phyloP scores from a whole-genome alignment of 2,329 filamentous ascomycete species.

The Fusarium guadeloupense region DNA sequence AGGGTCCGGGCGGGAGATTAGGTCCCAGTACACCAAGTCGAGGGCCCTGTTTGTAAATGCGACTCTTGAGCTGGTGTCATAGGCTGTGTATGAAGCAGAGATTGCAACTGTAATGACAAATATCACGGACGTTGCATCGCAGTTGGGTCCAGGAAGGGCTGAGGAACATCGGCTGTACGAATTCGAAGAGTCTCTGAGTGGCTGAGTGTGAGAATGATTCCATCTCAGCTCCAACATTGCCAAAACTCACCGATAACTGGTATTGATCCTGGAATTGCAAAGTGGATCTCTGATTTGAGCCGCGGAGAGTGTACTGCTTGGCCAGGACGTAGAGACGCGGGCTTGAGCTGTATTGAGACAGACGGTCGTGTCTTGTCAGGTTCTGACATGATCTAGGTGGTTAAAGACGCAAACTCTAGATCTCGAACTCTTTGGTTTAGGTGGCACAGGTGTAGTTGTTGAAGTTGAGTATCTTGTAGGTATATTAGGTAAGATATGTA shows the following conservation, averaged over 20 bases:
- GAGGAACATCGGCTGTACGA: conserved; percentile 43
- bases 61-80: background rate
- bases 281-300: conserved; percentile 43
- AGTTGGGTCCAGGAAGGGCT: conserved; percentile 50
- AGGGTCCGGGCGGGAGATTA: no score
- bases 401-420: no score
- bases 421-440: no score
- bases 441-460: background rate
- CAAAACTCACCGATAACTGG: conserved; percentile 40
- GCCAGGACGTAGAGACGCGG: conserved; percentile 32
- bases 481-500: no score
- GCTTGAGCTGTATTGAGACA: conserved; percentile 40
- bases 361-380: conserved; percentile 20
- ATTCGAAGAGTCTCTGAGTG: conserved; percentile 41
- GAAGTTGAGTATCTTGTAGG: no score
- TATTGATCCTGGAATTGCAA: conserved; percentile 42
- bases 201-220: background rate
- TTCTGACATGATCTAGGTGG: conserved; percentile 30
- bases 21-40: no score
- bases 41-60: background rate
- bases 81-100: background rate
- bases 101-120: background rate
- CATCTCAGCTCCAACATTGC: background rate
- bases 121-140: conserved; percentile 32
- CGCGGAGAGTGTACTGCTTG: conserved; percentile 40